These are phyloP conservation scores for Tricholoma flavovirens DNA, from an alignment of 768 basidiomycete genomes.

Conservation along the genomic window DNA sequence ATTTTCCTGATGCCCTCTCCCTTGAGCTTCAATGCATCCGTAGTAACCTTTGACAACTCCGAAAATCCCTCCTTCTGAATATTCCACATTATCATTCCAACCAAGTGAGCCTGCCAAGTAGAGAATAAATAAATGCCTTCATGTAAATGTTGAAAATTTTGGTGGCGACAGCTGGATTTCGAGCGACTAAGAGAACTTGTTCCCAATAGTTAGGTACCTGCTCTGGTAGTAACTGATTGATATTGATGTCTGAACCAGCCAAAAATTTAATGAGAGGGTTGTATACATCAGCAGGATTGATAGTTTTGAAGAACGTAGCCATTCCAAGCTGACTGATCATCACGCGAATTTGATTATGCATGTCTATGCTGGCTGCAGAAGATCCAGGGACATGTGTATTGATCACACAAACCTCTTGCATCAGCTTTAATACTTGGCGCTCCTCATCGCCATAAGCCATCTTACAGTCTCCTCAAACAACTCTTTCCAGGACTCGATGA, in stretches of 20 bases:
- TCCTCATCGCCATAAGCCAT: slow-evolving; percentile 5
- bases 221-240: slow-evolving; percentile 23
- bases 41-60: slow-evolving; percentile 31
- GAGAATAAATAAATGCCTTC: slow-evolving; percentile 24
- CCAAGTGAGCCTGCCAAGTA: too few relatives aligned
- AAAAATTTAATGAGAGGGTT: slow-evolving; percentile 37
- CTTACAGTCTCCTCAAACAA: neutral
- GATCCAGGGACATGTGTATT: slow-evolving; percentile 23
- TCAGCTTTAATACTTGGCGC: slow-evolving; percentile 8
- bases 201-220: slow-evolving; percentile 25
- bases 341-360: slow-evolving; percentile 34
- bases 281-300: slow-evolving; percentile 41
- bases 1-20: too few relatives aligned
- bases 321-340: slow-evolving; percentile 30
- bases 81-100: too few relatives aligned
- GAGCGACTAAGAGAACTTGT: slow-evolving; percentile 30
- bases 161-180: slow-evolving; percentile 33
- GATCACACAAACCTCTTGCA: slow-evolving; percentile 13
- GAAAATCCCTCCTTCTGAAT: slow-evolving; percentile 23
- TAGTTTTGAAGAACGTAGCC: slow-evolving; percentile 38
- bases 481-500: neutral
- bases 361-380: slow-evolving; percentile 16
- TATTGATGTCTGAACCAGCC: slow-evolving; percentile 28
- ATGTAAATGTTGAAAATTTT: slow-evolving; percentile 40
- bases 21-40: slow-evolving; percentile 30